phyloP scores from a whole-genome alignment of 371 early-diverging fungal genomes.

The Nematocida sp. region DNA sequence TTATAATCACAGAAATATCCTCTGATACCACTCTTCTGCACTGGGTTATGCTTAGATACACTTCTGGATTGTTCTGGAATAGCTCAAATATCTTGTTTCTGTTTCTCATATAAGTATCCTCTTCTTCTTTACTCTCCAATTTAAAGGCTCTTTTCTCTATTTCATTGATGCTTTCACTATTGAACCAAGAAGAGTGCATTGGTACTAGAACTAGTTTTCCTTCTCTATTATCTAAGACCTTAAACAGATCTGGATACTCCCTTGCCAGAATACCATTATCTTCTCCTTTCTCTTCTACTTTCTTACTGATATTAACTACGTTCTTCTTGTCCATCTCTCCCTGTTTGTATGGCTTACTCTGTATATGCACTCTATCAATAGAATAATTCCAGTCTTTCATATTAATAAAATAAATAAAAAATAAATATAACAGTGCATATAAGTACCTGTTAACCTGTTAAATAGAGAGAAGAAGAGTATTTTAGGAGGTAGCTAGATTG shows the following conservation, averaged over 20 bases:
- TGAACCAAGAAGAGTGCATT: slow-evolving; percentile 84
- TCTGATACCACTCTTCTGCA: slow-evolving; percentile 77
- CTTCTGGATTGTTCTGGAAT: slow-evolving; percentile 29
- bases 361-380: slow-evolving; percentile 24
- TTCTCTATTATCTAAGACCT: background rate
- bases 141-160: slow-evolving; percentile 75
- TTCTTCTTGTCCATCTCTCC: slow-evolving; percentile 23
- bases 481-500: no score
- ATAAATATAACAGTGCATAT: background rate
- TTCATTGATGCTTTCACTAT: slow-evolving; percentile 72
- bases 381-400: slow-evolving; percentile 40
- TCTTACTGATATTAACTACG: slow-evolving; percentile 24
- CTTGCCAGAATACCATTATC: background rate
- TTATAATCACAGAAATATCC: slow-evolving; percentile 88
- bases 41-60: slow-evolving; percentile 25
- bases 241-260: slow-evolving; percentile 44
- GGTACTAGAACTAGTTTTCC: slow-evolving; percentile 64
- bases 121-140: slow-evolving; percentile 8
- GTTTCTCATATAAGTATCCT: slow-evolving; percentile 1
- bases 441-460: no score
- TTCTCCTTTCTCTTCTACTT: background rate
- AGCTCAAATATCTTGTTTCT: slow-evolving; percentile 43
- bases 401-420: slow-evolving; percentile 35
- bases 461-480: no score
- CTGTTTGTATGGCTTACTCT: slow-evolving; percentile 16